Evolutionary conservation across 1,139 yeast genomes (phyloP), one percentile per base, ranked within the genome.

Genomic region (Yamadazyma diospyri): DNA sequence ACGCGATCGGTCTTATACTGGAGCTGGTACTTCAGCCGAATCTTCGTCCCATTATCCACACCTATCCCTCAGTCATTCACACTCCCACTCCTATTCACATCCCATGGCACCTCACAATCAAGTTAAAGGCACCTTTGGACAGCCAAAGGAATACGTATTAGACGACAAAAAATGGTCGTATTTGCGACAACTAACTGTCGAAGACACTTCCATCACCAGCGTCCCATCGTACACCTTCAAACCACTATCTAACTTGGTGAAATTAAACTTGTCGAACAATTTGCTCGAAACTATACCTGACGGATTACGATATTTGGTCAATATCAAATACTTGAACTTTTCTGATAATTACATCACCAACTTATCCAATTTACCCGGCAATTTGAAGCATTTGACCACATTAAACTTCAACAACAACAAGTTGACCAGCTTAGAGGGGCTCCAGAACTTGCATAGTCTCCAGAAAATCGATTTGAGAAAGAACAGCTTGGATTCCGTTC

Each of bases 381-480:
- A 58, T 23, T 54, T 78, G 30, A 51, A 52, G 10, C 60, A 67
- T 33, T 59, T 78, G 28, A 55, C 77, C 4, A 65, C 77, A 2
- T 54, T 79, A 27, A 77, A 76, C 47, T 57, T 80, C 33, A 72
- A 78, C 41, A 76, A 75, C 41, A 80, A 80, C 48, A 64, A 64
- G 36, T 41, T 79, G 16, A 42, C 43, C 2, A 59, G 59, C 33
- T 52, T 79, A 27, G 62, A 63, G 6, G 79, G 81, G 0, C 47
- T 79, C 30, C 81, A 78, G 36, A 55, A 59, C 31, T 54, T 78
- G 34, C 38, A 42, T 6, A 46, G 59, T 4, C 49, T 79, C 19
- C 80, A 76, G 39, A 76, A 76, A 37, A 55, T 79, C 12, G 86
- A 79, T 50, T 53, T 79, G 38, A 55, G 86, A 41, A 70, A 75